A percentile compares a stretch with the other conserved stretches of the same genome.
These are phyloP conservation scores for Thalia dealbata DNA, from an alignment of 176 grass and related monocot species.

Conservation along the genomic window DNA sequence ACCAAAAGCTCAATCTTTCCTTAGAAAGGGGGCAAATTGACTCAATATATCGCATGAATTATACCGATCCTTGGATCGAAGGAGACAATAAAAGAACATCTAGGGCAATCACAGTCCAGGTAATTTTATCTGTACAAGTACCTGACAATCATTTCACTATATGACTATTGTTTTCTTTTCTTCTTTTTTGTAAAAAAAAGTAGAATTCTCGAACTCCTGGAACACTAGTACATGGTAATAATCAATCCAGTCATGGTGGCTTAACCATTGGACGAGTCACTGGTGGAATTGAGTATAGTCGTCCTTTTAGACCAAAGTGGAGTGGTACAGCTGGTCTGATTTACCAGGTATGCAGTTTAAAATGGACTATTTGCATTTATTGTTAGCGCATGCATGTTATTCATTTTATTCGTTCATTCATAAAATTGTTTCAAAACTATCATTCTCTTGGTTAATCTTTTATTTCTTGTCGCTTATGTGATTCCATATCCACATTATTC, in stretches of 20 bases:
- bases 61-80: slow-evolving; percentile 94
- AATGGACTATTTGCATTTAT: neutral
- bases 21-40: slow-evolving; percentile 89
- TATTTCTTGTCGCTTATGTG: neutral
- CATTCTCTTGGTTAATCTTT: neutral
- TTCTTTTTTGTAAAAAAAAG: slow-evolving; percentile 28
- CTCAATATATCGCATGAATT: slow-evolving; percentile 82
- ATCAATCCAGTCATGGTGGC: slow-evolving; percentile 49
- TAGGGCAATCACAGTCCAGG: slow-evolving; percentile 73
- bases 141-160: slow-evolving; percentile 4
- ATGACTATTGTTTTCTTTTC: slow-evolving; percentile 6
- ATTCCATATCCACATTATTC: slow-evolving; percentile 7
- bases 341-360: slow-evolving; percentile 52
- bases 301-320: slow-evolving; percentile 85
- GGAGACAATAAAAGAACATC: slow-evolving; percentile 94
- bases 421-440: neutral
- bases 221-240: slow-evolving; percentile 74
- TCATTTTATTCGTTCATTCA: too few species aligned
- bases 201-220: slow-evolving; percentile 85
- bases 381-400: neutral
- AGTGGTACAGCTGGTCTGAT: slow-evolving; percentile 70
- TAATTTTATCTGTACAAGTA: slow-evolving; percentile 24
- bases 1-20: slow-evolving; percentile 87
- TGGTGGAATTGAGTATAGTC: slow-evolving; percentile 79
- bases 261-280: slow-evolving; percentile 71